Percentiles rank a stretch among this genome's conserved stretches.
These are phyloP conservation scores for Mayamaea pseudoterrestris DNA, from an alignment of 108 stramenopile species.

Conservation along the genomic window DNA sequence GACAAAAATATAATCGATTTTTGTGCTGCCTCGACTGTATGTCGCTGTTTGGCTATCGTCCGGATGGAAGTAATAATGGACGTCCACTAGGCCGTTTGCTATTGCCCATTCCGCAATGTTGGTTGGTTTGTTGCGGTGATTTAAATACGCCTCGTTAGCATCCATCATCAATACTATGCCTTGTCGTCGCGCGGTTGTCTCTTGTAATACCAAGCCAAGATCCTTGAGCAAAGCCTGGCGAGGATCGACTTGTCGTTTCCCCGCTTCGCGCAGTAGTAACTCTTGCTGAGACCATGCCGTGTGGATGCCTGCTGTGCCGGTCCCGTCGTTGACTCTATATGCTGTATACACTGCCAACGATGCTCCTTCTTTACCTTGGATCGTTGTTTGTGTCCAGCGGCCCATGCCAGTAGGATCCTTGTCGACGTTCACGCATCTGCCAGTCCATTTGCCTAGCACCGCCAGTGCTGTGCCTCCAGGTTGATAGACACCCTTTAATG, in stretches of 20 bases:
- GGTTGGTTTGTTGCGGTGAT: too few species aligned
- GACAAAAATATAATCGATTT: constrained; percentile 1
- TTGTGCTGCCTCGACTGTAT: neutral
- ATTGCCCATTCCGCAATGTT: too few species aligned
- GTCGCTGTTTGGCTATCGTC: neutral
- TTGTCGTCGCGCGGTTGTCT: neutral
- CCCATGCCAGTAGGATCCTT: neutral
- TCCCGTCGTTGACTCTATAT: neutral
- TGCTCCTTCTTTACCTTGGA: neutral
- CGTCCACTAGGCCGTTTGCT: neutral
- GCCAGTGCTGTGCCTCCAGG: too few species aligned
- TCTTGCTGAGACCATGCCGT: neutral
- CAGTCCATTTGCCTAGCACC: too few species aligned
- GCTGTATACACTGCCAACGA: neutral
- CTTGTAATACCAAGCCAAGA: neutral
- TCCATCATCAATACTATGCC: neutral
- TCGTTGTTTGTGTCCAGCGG: neutral
- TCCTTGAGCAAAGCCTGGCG: neutral
- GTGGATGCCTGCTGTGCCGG: neutral
- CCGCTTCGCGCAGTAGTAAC: neutral
- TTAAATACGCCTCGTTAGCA: too few species aligned
- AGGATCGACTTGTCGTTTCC: neutral
- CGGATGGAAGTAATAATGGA: neutral
- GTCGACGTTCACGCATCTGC: too few species aligned
- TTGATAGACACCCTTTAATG: too few species aligned